Evolutionary conservation across 345 rosid species (phyloP).

Genomic region (Euphorbia tirucalli): DNA sequence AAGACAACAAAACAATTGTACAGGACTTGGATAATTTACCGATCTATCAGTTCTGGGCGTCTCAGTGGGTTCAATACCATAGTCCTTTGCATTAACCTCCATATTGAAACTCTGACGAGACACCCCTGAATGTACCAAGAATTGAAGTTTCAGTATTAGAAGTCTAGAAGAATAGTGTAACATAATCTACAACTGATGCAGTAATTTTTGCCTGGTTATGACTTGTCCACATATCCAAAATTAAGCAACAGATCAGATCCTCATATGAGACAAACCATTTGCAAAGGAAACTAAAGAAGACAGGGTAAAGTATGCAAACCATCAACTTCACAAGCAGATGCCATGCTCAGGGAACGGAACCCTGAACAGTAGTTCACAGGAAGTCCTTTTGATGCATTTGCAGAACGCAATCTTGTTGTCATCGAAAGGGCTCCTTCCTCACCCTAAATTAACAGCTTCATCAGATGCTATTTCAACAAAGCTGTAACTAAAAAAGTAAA

Average conservation of each 20-base stretch:
- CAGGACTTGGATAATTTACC: slow-evolving; percentile 37
- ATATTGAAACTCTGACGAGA: slow-evolving; percentile 75
- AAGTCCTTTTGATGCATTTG: slow-evolving; percentile 68
- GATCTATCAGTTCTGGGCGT: slow-evolving; percentile 95
- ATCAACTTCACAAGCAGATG: slow-evolving; percentile 67
- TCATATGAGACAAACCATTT: neutral
- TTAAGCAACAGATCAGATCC: neutral
- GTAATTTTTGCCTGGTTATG: neutral
- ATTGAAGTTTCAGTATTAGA: slow-evolving; percentile 4
- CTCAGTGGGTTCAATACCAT: slow-evolving; percentile 83
- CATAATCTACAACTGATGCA: neutral
- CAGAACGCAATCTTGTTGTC: slow-evolving; percentile 80
- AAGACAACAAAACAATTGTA: slow-evolving; percentile 1
- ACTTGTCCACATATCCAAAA: neutral
- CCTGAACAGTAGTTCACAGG: slow-evolving; percentile 97
- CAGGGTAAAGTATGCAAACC: slow-evolving; percentile 42
- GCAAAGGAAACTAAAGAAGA: neutral
- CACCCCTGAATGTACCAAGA: slow-evolving; percentile 48
- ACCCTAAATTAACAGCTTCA: slow-evolving; percentile 50
- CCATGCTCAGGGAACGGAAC: slow-evolving; percentile 62
- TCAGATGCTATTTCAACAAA: slow-evolving; percentile 8
- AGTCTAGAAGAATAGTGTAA: neutral
- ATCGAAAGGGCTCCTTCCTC: slow-evolving; percentile 97
- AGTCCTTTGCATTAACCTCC: slow-evolving; percentile 79
- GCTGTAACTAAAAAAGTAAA: neutral